A percentile compares a stretch with the other conserved stretches of the same genome.
Conservation (phyloP, 768 basidiomycete genomes). For the Suillus brevipes region DNA sequence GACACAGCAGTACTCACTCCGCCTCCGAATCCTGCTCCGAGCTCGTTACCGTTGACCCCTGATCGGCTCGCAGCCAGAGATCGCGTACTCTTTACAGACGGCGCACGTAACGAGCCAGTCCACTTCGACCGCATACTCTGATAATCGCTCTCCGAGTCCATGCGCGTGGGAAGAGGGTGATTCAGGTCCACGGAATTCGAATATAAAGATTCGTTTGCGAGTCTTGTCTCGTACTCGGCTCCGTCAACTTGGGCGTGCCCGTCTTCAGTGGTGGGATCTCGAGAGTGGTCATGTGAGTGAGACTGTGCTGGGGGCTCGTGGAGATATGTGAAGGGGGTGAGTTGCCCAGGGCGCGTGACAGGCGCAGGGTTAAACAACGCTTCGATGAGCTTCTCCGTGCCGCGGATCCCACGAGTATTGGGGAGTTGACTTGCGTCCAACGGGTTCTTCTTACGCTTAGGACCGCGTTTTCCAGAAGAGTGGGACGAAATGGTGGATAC, state of each 20-base stretch:
- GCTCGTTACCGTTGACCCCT: not conserved
- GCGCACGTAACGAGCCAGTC: constrained; percentile 12
- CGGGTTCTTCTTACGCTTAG: constrained; percentile 25
- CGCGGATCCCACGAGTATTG: constrained; percentile 55
- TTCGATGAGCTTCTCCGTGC: constrained; percentile 75
- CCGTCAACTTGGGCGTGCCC: not conserved
- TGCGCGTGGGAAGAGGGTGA: not conserved
- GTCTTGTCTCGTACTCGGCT: not conserved
- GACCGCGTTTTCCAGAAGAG: constrained; percentile 13
- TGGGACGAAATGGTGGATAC: constrained; percentile 26
- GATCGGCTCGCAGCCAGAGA: constrained; percentile 17
- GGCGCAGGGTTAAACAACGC: constrained; percentile 75
- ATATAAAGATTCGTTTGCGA: constrained; percentile 24
- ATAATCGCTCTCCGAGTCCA: constrained; percentile 26
- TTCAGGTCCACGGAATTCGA: constrained; percentile 20
- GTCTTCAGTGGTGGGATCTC: not conserved
- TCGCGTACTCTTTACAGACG: constrained; percentile 22
- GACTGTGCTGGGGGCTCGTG: constrained; percentile 22
- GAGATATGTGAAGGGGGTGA: constrained; percentile 41
- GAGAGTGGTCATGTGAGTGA: not conserved
- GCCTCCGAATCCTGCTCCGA: constrained; percentile 9
- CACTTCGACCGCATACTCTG: constrained; percentile 30
- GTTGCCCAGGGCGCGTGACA: constrained; percentile 30
- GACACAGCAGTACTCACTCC: constrained; percentile 3
- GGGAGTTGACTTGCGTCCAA: constrained; percentile 44